phyloP scores from a whole-genome alignment of 495 filamentous ascomycete species.

The Durotheca rogersii region DNA sequence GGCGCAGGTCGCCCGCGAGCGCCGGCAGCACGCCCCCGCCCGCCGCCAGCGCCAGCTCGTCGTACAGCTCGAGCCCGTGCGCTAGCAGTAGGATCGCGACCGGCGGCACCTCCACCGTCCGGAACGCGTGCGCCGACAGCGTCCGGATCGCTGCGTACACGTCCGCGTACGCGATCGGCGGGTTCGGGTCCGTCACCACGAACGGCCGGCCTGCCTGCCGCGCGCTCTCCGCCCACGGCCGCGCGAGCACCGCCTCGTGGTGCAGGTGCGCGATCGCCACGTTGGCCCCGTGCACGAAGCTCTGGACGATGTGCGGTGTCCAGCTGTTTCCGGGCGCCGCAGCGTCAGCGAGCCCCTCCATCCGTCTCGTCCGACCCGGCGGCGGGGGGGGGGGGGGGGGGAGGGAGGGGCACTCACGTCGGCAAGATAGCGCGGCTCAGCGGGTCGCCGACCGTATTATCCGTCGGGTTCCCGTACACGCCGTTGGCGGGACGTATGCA shows the following conservation, averaged over 20 bases:
- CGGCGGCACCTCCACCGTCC: constrained; percentile 39
- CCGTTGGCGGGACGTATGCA: constrained; percentile 60
- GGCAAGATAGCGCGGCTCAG: constrained; percentile 36
- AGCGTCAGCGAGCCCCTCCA: constrained; percentile 23
- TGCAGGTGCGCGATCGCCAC: constrained; percentile 59
- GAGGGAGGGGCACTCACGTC: constrained; percentile 43
- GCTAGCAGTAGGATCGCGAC: constrained; percentile 49
- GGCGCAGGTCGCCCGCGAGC: constrained; percentile 45
- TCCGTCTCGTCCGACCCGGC: constrained; percentile 34
- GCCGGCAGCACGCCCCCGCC: constrained; percentile 47
- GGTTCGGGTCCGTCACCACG: constrained; percentile 43
- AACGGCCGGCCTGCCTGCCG: constrained; percentile 45
- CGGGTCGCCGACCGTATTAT: constrained; percentile 50
- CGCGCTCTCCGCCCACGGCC: constrained; percentile 22
- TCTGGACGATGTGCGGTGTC: constrained; percentile 52
- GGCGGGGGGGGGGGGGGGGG: not conserved
- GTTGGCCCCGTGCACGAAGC: constrained; percentile 59
- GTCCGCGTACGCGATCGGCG: constrained; percentile 41
- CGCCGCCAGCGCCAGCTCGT: too few relatives aligned
- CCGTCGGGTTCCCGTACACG: constrained; percentile 58
- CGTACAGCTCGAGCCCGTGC: constrained; percentile 53
- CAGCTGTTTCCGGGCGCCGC: constrained; percentile 40
- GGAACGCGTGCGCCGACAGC: constrained; percentile 36
- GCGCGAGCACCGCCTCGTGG: constrained; percentile 48
- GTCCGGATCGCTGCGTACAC: constrained; percentile 33